Evolutionary conservation across 179 eudicot species (phyloP), one percentile per base, ranked within the genome.

Genomic region (Spinacia oleracea): DNA sequence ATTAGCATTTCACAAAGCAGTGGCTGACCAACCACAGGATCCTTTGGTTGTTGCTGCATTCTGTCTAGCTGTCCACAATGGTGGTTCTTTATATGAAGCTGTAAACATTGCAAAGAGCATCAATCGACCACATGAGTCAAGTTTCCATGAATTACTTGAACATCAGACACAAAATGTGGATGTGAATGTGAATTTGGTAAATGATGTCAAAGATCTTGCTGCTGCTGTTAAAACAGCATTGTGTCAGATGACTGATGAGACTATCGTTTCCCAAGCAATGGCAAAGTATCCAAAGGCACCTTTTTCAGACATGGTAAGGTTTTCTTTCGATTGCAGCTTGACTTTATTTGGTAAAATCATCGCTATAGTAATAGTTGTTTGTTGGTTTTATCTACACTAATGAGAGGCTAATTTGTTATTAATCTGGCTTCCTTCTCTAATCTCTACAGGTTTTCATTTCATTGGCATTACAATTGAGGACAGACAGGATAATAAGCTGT

Each of bases 1-100:
- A 60, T 77, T 93, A 81, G 98, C 94, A 64, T 90, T 93, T 72
- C 98, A 93, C 77, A 87, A 87, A 83, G 94, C 94, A 68, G 76
- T 93, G 53, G 86, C 78, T 2, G 94, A 90, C 76, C 85, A 86
- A 59, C 97, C 98, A 74, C 86, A 88, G 60, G 85, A 90, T 80
- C 98, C 98, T 77, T 77, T 85, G 77, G 97, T 88, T 77, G 83
- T 91, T 56, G 98, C 97, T 67, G 87, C 92, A 70, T 91, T 90
- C 82, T 76, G 94, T 84, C 91, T 93, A 27, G 83, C 94, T 66
- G 83, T 93, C 45, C 83, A 93, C 81, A 91, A 90, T 79, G 98
- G 96, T 16, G 96, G 98, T 67, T 85, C 87, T 72, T 72, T 90
- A 70, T 82, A 78, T 18, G 97, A 93, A 84, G 97, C 97, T 35